Conservation (phyloP, 2,329 filamentous ascomycete genomes). For the Aspergillus puulaauensis region DNA sequence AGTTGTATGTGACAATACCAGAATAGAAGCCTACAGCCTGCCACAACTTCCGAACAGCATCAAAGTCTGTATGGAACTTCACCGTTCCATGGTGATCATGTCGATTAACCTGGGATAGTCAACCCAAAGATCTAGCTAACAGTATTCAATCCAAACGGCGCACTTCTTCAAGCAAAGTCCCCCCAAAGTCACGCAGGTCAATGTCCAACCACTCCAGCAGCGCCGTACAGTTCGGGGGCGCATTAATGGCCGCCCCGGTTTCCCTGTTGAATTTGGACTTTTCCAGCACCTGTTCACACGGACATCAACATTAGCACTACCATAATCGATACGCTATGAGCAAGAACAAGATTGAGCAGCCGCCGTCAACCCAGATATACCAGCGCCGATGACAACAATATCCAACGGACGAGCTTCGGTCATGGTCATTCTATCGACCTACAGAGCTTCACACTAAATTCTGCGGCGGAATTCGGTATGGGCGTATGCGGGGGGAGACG, state of each 20-base stretch:
- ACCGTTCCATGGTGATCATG: constrained; percentile 18
- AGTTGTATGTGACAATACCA: background rate
- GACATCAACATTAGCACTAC: no score
- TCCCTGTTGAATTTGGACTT: constrained; percentile 26
- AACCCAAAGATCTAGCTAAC: background rate
- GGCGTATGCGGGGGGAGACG: no score
- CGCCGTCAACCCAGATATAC: constrained; percentile 33
- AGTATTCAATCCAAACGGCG: background rate
- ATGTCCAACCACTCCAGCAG: constrained; percentile 25
- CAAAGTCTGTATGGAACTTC: constrained; percentile 19
- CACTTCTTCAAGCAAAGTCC: constrained; percentile 25
- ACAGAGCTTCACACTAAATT: no score
- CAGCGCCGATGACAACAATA: constrained; percentile 32
- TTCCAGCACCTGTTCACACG: constrained; percentile 27
- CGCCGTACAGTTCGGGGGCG: constrained; percentile 28
- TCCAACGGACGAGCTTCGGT: constrained; percentile 9
- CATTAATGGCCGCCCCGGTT: constrained; percentile 26
- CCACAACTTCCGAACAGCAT: constrained; percentile 18
- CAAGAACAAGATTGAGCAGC: constrained; percentile 15
- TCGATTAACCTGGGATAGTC: constrained; percentile 17
- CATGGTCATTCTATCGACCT: background rate
- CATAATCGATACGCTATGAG: no score
- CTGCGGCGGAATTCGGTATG: no score
- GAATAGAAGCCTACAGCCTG: constrained; percentile 20
- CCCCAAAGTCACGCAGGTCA: constrained; percentile 22